Evolutionary conservation across 2,329 filamentous ascomycete genomes (phyloP).

Genomic region (Neonectria magnoliae): DNA sequence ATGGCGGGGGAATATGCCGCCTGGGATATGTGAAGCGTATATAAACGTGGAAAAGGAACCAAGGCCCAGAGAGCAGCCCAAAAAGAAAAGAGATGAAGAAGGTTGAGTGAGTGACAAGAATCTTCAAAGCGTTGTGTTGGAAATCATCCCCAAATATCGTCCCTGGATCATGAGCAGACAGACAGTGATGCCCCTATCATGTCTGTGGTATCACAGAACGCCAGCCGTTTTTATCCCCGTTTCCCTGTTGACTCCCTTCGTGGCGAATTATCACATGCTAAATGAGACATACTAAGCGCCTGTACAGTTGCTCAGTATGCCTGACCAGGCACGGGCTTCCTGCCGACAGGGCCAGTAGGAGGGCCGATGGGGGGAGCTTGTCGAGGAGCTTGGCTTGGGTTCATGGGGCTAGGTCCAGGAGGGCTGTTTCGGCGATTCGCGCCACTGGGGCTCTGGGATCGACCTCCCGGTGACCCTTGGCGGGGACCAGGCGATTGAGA

Average conservation of each 20-base stretch:
- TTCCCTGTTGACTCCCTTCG: constrained; percentile 34
- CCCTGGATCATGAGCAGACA: constrained; percentile 36
- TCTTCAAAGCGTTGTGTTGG: constrained; percentile 28
- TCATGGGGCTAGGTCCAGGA: constrained; percentile 59
- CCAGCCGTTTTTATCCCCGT: constrained; percentile 41
- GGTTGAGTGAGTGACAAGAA: constrained; percentile 39
- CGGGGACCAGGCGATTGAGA: constrained; percentile 39
- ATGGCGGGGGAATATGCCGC: constrained; percentile 27
- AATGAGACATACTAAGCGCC: constrained; percentile 22
- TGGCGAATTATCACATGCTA: constrained; percentile 26
- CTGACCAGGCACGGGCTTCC: constrained; percentile 68
- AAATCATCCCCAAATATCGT: constrained; percentile 40
- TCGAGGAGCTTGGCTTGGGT: constrained; percentile 49
- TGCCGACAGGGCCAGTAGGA: constrained; percentile 55
- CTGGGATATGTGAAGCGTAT: constrained; percentile 38
- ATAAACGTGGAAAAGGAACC: constrained; percentile 38
- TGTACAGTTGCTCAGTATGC: constrained; percentile 51
- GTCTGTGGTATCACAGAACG: constrained; percentile 44
- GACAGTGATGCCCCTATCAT: constrained; percentile 35
- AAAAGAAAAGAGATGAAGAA: constrained; percentile 18
- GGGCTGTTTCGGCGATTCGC: constrained; percentile 54
- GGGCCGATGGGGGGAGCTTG: constrained; percentile 46
- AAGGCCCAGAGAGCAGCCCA: constrained; percentile 27
- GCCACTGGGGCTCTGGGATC: constrained; percentile 55
- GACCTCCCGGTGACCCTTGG: constrained; percentile 41